phyloP scores from a whole-genome alignment of 345 rosid species.

The Aquilaria yunnanensis region DNA sequence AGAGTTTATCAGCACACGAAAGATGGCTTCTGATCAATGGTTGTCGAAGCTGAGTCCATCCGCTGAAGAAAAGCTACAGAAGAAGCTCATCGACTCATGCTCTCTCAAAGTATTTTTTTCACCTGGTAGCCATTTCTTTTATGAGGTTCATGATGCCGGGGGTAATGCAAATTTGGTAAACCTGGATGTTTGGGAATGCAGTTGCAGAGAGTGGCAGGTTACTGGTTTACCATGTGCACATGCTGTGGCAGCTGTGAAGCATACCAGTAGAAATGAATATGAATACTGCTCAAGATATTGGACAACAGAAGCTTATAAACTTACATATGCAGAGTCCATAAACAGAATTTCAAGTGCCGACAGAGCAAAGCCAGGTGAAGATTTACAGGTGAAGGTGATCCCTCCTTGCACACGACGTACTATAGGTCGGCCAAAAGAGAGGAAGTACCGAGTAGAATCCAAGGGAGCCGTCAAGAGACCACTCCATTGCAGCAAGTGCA shows the following conservation, averaged over 20 bases:
- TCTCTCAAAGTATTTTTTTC: conserved; percentile 41
- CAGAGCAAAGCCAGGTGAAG: conserved; percentile 10
- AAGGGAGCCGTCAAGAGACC: conserved; percentile 30
- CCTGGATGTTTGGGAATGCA: conserved; percentile 40
- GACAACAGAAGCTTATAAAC: conserved; percentile 34
- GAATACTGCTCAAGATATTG: conserved; percentile 45
- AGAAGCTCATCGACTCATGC: conserved; percentile 20
- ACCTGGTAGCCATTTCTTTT: conserved; percentile 28
- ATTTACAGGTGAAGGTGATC: neutral
- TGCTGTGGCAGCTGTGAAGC: conserved; percentile 43
- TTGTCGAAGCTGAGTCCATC: conserved; percentile 38
- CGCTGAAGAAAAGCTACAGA: conserved; percentile 39
- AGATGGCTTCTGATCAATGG: conserved; percentile 35
- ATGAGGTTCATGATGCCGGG: conserved; percentile 42
- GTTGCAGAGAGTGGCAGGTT: conserved; percentile 44
- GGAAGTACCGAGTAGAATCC: conserved; percentile 20
- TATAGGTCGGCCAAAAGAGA: conserved; percentile 11
- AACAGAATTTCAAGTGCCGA: conserved; percentile 31
- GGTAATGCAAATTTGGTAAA: conserved; percentile 39
- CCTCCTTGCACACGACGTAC: conserved; percentile 8
- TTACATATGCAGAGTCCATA: conserved; percentile 38
- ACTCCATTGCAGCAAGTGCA: conserved; percentile 47
- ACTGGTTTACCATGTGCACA: conserved; percentile 55
- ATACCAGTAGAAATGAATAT: conserved; percentile 24
- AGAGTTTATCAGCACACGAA: conserved; percentile 35